phyloP scores from a whole-genome alignment of 2,329 filamentous ascomycete genomes.

The Falciphora oryzae region DNA sequence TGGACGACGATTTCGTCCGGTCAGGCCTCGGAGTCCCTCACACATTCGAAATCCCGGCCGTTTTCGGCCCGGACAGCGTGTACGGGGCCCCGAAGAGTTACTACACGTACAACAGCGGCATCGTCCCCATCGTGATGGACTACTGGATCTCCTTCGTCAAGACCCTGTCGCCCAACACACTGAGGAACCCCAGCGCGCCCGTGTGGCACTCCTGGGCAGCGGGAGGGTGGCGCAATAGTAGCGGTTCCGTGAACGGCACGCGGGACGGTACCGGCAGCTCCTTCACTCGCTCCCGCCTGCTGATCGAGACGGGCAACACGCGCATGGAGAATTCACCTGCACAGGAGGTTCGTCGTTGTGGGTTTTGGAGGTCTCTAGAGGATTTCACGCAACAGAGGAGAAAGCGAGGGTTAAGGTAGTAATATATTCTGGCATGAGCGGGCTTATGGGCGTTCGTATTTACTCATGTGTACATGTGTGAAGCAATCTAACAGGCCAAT shows the following conservation, averaged over 20 bases:
- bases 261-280: conserved; percentile 14
- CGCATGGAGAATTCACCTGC: conserved; percentile 33
- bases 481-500: no score
- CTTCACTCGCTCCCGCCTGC: conserved; percentile 26
- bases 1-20: conserved; percentile 28
- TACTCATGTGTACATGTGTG: no score
- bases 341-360: conserved; percentile 32
- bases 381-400: conserved; percentile 27
- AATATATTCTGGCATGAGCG: no score
- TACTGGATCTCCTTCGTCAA: conserved; percentile 46
- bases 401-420: neutral
- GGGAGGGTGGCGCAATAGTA: conserved; percentile 26
- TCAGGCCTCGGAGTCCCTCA: conserved; percentile 42
- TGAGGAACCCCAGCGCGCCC: conserved; percentile 28
- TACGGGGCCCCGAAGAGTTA: conserved; percentile 31
- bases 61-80: conserved; percentile 40
- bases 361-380: conserved; percentile 35
- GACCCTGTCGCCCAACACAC: conserved; percentile 36
- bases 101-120: conserved; percentile 35
- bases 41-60: conserved; percentile 39
- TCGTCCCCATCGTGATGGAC: conserved; percentile 41
- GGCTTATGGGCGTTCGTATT: no score
- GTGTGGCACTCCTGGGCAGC: conserved; percentile 35
- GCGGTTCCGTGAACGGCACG: conserved; percentile 21
- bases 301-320: conserved; percentile 34